Conservation (phyloP, 2,329 filamentous ascomycete genomes). For the Aspergillus brunneoviolaceus region DNA sequence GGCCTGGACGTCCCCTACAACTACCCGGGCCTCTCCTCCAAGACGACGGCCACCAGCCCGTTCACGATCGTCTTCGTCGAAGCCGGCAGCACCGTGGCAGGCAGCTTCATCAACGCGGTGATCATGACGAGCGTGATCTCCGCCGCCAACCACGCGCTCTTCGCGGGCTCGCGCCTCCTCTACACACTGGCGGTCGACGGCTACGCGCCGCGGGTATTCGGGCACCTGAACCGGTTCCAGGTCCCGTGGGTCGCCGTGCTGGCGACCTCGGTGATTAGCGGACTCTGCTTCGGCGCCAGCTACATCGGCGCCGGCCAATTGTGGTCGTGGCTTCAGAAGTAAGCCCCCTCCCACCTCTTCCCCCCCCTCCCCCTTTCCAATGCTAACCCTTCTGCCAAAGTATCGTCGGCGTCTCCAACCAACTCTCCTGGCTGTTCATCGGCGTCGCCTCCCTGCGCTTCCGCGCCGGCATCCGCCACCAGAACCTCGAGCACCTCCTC, state of each 20-base stretch:
- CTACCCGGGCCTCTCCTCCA: constrained; percentile 47
- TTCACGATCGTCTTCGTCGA: constrained; percentile 63
- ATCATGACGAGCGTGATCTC: constrained; percentile 60
- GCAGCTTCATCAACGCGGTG: constrained; percentile 62
- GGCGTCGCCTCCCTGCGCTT: constrained; percentile 66
- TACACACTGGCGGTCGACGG: constrained; percentile 56
- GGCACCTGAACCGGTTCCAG: constrained; percentile 49
- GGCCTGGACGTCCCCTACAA: constrained; percentile 62
- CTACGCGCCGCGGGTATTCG: constrained; percentile 59
- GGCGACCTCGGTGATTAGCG: constrained; percentile 54
- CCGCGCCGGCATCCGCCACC: constrained; percentile 55
- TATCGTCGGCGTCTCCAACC: constrained; percentile 66
- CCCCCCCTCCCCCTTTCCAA: too few species aligned
- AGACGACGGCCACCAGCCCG: constrained; percentile 49
- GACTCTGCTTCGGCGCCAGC: constrained; percentile 63
- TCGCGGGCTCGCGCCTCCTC: constrained; percentile 57
- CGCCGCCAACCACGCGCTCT: constrained; percentile 60
- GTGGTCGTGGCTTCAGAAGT: constrained; percentile 68
- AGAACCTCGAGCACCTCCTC: constrained; percentile 61
- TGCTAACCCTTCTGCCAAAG: constrained; percentile 26
- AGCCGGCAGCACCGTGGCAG: constrained; percentile 56
- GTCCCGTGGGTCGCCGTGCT: constrained; percentile 58
- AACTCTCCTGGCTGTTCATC: constrained; percentile 64
- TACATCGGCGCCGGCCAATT: constrained; percentile 65
- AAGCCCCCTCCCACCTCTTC: constrained; percentile 22